Base-by-base conservation (phyloP, 2,329 filamentous ascomycete genomes). In the Diaporthe aspalathi region DNA sequence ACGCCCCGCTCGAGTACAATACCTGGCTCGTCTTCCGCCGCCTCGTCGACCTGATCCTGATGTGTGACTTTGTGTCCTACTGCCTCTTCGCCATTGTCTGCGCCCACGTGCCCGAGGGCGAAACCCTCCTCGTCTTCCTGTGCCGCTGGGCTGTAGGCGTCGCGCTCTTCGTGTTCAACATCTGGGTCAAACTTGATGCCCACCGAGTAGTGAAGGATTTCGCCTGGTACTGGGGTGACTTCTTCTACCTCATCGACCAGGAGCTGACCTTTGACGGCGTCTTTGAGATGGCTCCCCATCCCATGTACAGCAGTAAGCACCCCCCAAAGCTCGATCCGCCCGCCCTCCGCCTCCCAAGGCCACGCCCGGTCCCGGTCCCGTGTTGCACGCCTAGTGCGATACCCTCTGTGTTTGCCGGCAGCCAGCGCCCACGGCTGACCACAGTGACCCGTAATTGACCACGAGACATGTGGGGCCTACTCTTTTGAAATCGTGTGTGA, bases 161-260 rank as follows among this genome's bases (percentile, higher is more conserved):
- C 75, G 83, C 88, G 50, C 87, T 98, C 32, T 92, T 99, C 74
- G 87, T 93, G 71, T 98, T 99, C 88, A 99, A 98, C 81, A 87
- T 98, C 27, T 98, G 96, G 95, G 96, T 99, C 74, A 99, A 99
- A 84, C 87, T 99, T 73, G 96, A 99, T 82, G 96, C 96, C 24
- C 96, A 99, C 82, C 90, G 96, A 73, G 96, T 99, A 63, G 96
- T 99, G 79, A 98, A 98, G 83, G 96, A 99, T 83, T 99, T 95
- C 84, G 96, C 96, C 35, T 99, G 96, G 96, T 99, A 98, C 83
- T 99, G 96, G 96, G 96, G 96, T 73, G 96, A 99, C 82, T 98
- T 98, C 84, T 99, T 98, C 87, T 99, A 94, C 83, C 91, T 99
- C 78, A 94, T 99, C 81, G 96, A 99, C 82, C 95, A 98, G 83